Evolutionary conservation across 1,139 yeast genomes (phyloP).

Genomic region (Nematodospora anomalae): DNA sequence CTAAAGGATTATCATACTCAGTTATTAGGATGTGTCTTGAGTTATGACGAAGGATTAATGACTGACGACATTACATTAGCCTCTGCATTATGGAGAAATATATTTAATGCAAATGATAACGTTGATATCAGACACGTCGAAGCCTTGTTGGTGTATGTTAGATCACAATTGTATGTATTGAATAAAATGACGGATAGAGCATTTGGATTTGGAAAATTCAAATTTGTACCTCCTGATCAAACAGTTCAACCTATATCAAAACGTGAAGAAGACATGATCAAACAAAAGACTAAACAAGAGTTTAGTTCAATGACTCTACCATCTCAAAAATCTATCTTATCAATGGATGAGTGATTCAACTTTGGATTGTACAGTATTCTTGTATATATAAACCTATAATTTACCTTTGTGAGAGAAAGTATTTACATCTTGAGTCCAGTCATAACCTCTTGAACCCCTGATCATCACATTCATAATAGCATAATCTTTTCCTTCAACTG

Average conservation of each 20-base stretch:
- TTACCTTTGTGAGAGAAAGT: conserved; percentile 15
- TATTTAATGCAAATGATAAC: conserved; percentile 82
- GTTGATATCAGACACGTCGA: conserved; percentile 84
- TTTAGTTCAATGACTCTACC: conserved; percentile 50
- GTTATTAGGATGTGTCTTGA: conserved; percentile 82
- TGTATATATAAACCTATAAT: conserved; percentile 13
- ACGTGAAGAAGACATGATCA: conserved; percentile 54
- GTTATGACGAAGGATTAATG: conserved; percentile 89
- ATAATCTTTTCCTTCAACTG: conserved; percentile 45
- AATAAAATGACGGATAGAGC: conserved; percentile 86
- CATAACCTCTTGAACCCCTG: conserved; percentile 45
- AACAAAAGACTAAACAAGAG: conserved; percentile 39
- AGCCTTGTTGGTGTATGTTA: conserved; percentile 81
- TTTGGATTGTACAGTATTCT: conserved; percentile 4
- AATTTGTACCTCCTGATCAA: conserved; percentile 82
- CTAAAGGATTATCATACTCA: conserved; percentile 90
- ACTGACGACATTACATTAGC: conserved; percentile 84
- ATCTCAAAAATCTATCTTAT: conserved; percentile 60
- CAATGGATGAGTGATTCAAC: conserved; percentile 52
- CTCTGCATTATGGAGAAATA: conserved; percentile 86
- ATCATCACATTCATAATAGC: conserved; percentile 63
- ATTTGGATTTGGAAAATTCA: conserved; percentile 86
- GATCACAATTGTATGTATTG: conserved; percentile 85
- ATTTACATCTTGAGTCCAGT: conserved; percentile 32
- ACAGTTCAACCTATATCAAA: conserved; percentile 69